Evolutionary conservation across 2,329 filamentous ascomycete species (phyloP), one percentile per base, ranked within the genome.

Genomic region (Ciborinia camelliae): DNA sequence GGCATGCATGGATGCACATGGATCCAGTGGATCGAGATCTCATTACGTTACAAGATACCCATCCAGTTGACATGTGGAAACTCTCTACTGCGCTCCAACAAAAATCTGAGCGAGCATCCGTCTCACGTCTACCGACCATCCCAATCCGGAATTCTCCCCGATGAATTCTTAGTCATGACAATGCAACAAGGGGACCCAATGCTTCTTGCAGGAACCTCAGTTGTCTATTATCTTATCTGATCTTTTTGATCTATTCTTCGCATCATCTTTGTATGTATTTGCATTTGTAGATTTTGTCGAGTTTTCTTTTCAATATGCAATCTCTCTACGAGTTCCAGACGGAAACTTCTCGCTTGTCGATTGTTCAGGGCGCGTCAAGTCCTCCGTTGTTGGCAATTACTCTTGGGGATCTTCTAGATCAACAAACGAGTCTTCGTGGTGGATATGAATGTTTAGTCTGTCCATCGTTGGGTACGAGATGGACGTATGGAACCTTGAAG

Each of bases 141-240:
- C 41, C 14, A 23, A 47, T 47, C 14, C 14, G 47, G 39, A 45
- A 45, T 32, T 32, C 37, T 32, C 28, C 20, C 41, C 20, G 30
- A 23, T 4, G 14, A 35, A 43, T 10, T 35, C 28, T 45, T 47
- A 45, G 54, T 63, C 62, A 63, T 51, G 62, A 43, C 30, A 51
- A 64, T 26, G 20, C 26, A 14, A 12, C 28, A 47, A 3, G 26
- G 26, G 26, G 14, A 35, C 37, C 18, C 28, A 35, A 18, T 57
- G 20, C 52, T 28, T 43, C 62, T 32, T 59, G 45, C 54, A 63
- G 45, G 32, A n/a, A 9, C 43, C 37, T 43, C 26, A 18, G 26
- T 51, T 43, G 8, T 9, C 7, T 59, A 50, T 58, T 59, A 64
- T 64, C 62, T 64, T 64, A 64, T 64, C 62, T 51, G 62, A 64